These are phyloP conservation scores for Ammopiptanthus mongolicus DNA, from an alignment of 306 rosid genomes.

Conservation along the genomic window DNA sequence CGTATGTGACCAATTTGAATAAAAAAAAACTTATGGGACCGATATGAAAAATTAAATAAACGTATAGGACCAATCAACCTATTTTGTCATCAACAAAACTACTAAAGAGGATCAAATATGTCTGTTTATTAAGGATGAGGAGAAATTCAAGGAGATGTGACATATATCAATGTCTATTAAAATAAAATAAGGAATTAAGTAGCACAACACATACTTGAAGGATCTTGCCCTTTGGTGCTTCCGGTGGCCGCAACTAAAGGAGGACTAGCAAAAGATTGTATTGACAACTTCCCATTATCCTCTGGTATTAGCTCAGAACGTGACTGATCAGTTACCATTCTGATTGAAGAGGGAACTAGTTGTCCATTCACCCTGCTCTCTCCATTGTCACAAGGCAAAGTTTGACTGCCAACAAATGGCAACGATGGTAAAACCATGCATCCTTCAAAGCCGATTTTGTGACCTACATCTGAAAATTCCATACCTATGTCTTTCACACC, in stretches of 20 bases:
- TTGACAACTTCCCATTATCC: conserved; percentile 4
- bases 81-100: neutral
- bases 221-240: conserved; percentile 8
- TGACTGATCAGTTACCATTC: neutral
- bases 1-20: no score
- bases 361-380: neutral
- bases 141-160: neutral
- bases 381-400: neutral
- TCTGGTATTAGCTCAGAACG: neutral
- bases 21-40: no score
- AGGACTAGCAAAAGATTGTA: neutral
- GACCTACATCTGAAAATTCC: conserved; percentile 8
- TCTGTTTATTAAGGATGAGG: neutral
- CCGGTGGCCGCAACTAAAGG: neutral
- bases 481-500: neutral
- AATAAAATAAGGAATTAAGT: neutral
- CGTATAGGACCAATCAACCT: no score
- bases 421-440: conserved; percentile 3
- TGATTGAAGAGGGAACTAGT: neutral
- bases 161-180: neutral
- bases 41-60: no score
- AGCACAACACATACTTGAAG: conserved; percentile 26
- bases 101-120: neutral
- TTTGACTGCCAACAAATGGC: conserved; percentile 16
- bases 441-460: neutral